Evolutionary conservation across 2,329 filamentous ascomycete species (phyloP), one percentile per base, ranked within the genome.

Genomic region (Arthrobotrys sphaeroides): DNA sequence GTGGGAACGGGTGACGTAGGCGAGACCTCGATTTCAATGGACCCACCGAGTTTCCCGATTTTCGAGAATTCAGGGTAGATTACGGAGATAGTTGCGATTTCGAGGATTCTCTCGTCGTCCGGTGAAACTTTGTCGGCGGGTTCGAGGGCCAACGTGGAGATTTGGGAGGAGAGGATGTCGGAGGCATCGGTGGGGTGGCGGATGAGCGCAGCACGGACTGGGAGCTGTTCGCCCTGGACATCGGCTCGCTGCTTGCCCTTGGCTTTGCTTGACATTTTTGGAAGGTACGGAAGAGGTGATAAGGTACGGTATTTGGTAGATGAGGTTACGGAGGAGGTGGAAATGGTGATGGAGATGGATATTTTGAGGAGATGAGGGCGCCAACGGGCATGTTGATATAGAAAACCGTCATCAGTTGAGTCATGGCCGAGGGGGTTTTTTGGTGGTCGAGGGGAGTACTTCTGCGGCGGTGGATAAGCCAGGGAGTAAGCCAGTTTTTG

Each of bases 41-140:
- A 77, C 18, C 78, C 87, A 4, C 85, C 87, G 66, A 90, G 83
- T 7, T 87, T 84, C 43, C 84, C 83, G 33, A 82, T 82, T 9
- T 88, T 86, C 77, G 85, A 84, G 42, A 91, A 86, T 81, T 91
- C 89, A n/a, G 89, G 89, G 77, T 87, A 91, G 79, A 91, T 91
- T 77, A 88, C 88, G 67, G 85, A 83, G 67, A 91, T 85, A 12
- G 88, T 86, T 79, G 85, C 86, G 65, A 91, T 84, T 83, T 91
- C 89, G 51, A 85, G 83, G 65, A 84, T 81, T 57, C 89, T 88
- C 77, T 85, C 83, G 79, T 88, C 86, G 79, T 87, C 85, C 3
- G 45, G 38, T 5, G 72, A 64, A 64, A 75, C 55, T 18, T 53
- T 49, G 3, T 57, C 40, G 28, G 72, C 47, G 16, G 64, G 55